These are phyloP conservation scores for Diaporthe australafricana DNA, from an alignment of 2,329 filamentous ascomycete species.

Conservation along the genomic window DNA sequence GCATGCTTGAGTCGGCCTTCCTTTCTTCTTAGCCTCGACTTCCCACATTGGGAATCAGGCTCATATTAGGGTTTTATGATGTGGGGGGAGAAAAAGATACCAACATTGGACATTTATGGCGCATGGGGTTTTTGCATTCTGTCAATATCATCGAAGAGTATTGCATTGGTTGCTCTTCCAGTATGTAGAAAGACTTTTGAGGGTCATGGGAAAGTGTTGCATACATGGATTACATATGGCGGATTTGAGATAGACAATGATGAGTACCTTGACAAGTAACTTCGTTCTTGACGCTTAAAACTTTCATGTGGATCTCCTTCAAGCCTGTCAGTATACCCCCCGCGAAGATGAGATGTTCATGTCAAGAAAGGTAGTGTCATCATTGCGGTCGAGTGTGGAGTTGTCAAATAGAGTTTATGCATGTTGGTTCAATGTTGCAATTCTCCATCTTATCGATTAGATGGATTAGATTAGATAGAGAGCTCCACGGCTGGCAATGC, in stretches of 20 bases:
- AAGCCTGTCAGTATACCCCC: too few relatives aligned
- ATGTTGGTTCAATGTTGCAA: slow-evolving; percentile 1
- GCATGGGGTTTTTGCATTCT: background rate
- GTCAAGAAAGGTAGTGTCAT: background rate
- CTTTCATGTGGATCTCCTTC: background rate
- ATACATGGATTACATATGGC: background rate
- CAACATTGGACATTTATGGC: slow-evolving; percentile 24
- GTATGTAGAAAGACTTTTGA: background rate
- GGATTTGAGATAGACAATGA: background rate
- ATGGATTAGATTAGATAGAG: slow-evolving; percentile 36
- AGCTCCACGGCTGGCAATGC: background rate
- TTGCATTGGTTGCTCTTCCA: background rate
- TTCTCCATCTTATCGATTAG: slow-evolving; percentile 29
- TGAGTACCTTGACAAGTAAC: background rate
- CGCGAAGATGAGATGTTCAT: background rate
- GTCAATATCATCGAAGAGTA: background rate
- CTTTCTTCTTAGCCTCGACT: slow-evolving; percentile 6
- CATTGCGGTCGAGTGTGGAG: background rate
- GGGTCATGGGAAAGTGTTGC: background rate
- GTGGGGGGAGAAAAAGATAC: slow-evolving; percentile 18
- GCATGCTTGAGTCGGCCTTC: background rate
- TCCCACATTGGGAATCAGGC: background rate
- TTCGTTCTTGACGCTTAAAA: too few relatives aligned
- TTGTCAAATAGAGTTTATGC: background rate
- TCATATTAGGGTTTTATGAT: slow-evolving; percentile 16